These are phyloP conservation scores for Cerrena zonata DNA, from an alignment of 1,284 basidiomycete genomes.

Conservation along the genomic window DNA sequence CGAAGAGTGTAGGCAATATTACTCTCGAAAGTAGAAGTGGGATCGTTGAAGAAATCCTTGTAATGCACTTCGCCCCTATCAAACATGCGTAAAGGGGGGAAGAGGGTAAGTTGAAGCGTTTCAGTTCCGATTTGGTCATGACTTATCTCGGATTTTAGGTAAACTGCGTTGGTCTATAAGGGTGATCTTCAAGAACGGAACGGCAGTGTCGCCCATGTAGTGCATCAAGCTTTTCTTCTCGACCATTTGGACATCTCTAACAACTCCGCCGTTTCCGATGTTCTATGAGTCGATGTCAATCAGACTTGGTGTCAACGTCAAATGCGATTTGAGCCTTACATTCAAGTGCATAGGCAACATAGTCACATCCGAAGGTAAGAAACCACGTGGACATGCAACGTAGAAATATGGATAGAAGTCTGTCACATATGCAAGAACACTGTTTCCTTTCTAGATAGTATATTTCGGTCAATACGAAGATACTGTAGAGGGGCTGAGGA, in stretches of 20 bases:
- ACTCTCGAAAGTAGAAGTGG: conserved; percentile 76
- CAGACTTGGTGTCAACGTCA: background rate
- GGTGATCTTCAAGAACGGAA: conserved; percentile 81
- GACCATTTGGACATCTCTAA: conserved; percentile 58
- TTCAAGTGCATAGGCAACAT: conserved; percentile 72
- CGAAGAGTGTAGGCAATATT: conserved; percentile 84
- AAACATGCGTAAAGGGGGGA: conserved; percentile 64
- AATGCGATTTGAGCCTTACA: conserved; percentile 6
- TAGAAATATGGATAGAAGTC: conserved; percentile 91
- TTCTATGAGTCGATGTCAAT: conserved; percentile 21
- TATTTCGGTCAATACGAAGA: background rate
- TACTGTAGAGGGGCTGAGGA: no score
- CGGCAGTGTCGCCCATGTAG: conserved; percentile 74
- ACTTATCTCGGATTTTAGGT: conserved; percentile 88
- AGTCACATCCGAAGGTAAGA: conserved; percentile 60
- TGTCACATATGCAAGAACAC: conserved; percentile 76
- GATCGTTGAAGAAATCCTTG: conserved; percentile 53
- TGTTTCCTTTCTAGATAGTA: conserved; percentile 69
- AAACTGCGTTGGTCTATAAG: conserved; percentile 67
- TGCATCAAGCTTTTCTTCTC: conserved; percentile 78
- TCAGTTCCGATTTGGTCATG: conserved; percentile 3
- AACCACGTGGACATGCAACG: conserved; percentile 78
- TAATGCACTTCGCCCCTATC: conserved; percentile 79
- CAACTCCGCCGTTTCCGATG: conserved; percentile 29
- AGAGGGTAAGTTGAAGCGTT: conserved; percentile 12